phyloP scores from a whole-genome alignment of 73 alveolate genomes.

The Paramecium caudatum region DNA sequence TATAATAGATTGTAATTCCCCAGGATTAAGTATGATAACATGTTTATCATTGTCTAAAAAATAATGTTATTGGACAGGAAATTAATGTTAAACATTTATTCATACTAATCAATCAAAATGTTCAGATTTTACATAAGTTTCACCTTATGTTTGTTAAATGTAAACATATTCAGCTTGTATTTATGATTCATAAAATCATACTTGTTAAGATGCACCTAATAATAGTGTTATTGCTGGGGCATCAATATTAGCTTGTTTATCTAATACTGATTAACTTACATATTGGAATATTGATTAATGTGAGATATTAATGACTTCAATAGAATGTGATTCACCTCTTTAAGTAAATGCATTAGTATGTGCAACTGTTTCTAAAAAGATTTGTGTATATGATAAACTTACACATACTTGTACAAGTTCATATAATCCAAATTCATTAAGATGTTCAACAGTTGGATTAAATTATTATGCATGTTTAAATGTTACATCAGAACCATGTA shows the following conservation, averaged over 20 bases:
- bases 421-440: not conserved
- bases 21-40: not conserved
- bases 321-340: constrained; percentile 1
- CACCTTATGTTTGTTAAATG: constrained; percentile 10
- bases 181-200: not conserved
- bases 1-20: not conserved
- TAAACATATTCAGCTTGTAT: not conserved
- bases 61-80: not conserved
- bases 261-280: not conserved
- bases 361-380: not conserved
- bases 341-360: not conserved
- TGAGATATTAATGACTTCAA: not conserved
- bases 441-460: not conserved
- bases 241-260: not conserved
- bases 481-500: not conserved
- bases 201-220: not conserved
- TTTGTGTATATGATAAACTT: not conserved
- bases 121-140: not conserved
- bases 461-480: not conserved
- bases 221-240: not conserved
- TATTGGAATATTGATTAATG: not conserved
- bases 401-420: not conserved
- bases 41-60: not conserved
- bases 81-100: not conserved
- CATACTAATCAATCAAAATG: not conserved